Conservation (phyloP, 2,329 filamentous ascomycete species). For the Lecanoromycetidae sp. region DNA sequence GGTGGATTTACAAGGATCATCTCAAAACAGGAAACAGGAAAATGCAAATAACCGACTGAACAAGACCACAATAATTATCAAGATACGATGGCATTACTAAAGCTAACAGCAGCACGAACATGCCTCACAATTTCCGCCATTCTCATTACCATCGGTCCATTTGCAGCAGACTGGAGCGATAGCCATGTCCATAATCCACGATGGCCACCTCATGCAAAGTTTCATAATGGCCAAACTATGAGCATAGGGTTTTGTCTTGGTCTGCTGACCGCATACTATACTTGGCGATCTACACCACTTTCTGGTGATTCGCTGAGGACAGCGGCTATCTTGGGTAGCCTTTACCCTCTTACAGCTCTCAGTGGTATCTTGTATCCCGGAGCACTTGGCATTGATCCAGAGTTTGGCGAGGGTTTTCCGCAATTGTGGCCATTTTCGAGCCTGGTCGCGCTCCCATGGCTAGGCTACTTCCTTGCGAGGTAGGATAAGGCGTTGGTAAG, state of each 20-base stretch:
- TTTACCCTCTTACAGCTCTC: slow-evolving; percentile 36
- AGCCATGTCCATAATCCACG: slow-evolving; percentile 38
- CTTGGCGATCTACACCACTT: slow-evolving; percentile 22
- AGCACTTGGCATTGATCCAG: slow-evolving; percentile 33
- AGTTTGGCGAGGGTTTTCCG: slow-evolving; percentile 31
- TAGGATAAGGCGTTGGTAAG: too few relatives aligned
- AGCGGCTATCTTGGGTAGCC: slow-evolving; percentile 29
- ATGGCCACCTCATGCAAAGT: slow-evolving; percentile 41
- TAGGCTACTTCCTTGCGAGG: slow-evolving; percentile 18
- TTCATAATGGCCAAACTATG: slow-evolving; percentile 45
- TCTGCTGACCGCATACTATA: slow-evolving; percentile 29
- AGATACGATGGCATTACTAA: too few relatives aligned
- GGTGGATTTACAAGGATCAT: too few relatives aligned
- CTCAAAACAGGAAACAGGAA: too few relatives aligned
- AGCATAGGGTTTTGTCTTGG: slow-evolving; percentile 32
- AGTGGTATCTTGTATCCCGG: slow-evolving; percentile 38
- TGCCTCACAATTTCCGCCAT: slow-evolving; percentile 19
- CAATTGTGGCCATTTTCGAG: slow-evolving; percentile 24
- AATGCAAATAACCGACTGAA: too few relatives aligned
- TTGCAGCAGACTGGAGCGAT: slow-evolving; percentile 29
- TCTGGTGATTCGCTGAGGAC: slow-evolving; percentile 4
- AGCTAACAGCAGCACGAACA: slow-evolving; percentile 1
- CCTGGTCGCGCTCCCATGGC: slow-evolving; percentile 15
- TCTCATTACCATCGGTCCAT: slow-evolving; percentile 18
- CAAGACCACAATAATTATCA: too few relatives aligned